Evolutionary conservation across 2,329 filamentous ascomycete genomes (phyloP), one percentile per base, ranked within the genome.

Genomic region (Nakataea oryzae): DNA sequence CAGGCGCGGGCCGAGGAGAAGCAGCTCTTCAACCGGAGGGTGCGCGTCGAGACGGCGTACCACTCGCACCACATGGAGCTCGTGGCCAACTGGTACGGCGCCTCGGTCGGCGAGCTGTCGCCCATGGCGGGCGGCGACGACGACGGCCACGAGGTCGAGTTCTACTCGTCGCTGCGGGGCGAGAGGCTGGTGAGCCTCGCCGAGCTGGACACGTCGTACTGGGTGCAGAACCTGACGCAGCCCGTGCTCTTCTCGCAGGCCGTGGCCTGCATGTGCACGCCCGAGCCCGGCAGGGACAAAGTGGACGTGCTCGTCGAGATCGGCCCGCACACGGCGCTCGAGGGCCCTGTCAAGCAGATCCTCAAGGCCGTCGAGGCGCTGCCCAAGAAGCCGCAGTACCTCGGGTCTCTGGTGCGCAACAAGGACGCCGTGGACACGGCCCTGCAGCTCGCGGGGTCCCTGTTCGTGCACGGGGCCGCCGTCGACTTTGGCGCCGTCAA

Each of bases 1-100:
- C 34, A 65, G 5, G 54, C 57, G 9, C 32, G 55, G 26, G 57
- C 66, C 1, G 63, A 64, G 17, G 47, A 61, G 55, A 54, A 64
- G 21, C 60, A 64, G 6, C 24, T 72, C 4, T 75, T 75, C 63
- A 67, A 67, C 30, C 65, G 73, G 26, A 65, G 65, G n/a, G 66
- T 74, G 2, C 70, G 66, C 29, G 71, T 75, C 9, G 68, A 72
- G 30, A 69, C 67, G 12, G 74, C 75, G 0, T 77, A 77, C 63
- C 75, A 77, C 65, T 75, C 74, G 2, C 69, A 69, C 24, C 69
- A 73, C 56, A 73, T 74, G 71, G 64, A 67, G 50, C 54, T 63
- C 2, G 66, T 70, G 14, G 67, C 68, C 2, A 63, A 62, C 29
- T 63, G 63, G 41, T 73, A 73, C 59, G 54, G 64, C 21, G 54